Percentiles rank a stretch among this genome's conserved stretches.
These are phyloP conservation scores for Fusarium fracticaudum DNA, from an alignment of 2,329 filamentous ascomycete species.

Conservation along the genomic window DNA sequence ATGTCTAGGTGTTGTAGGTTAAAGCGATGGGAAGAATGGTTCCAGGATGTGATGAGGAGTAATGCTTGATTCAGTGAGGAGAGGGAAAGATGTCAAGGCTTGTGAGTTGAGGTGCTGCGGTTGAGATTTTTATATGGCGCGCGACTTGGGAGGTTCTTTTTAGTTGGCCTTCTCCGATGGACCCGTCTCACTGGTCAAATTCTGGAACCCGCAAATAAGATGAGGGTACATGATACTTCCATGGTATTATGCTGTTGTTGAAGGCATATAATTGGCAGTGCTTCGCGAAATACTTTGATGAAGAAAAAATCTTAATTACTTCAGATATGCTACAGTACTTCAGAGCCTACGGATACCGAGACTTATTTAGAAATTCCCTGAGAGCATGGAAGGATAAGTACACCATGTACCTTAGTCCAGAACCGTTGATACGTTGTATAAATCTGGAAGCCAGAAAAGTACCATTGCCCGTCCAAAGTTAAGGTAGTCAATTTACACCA, in stretches of 20 bases:
- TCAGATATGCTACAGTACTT: background rate
- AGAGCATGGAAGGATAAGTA: background rate
- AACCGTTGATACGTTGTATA: background rate
- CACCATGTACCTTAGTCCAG: background rate
- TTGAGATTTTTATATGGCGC: constrained; percentile 42
- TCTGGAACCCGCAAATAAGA: constrained; percentile 29
- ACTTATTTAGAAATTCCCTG: background rate
- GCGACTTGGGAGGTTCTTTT: constrained; percentile 28
- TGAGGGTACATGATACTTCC: constrained; percentile 3
- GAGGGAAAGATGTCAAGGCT: background rate
- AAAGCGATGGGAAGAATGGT: background rate
- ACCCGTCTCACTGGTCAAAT: constrained; percentile 29
- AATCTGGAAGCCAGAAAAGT: background rate
- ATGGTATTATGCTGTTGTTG: background rate
- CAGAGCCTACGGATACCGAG: background rate
- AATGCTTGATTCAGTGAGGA: background rate
- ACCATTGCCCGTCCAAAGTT: too few relatives aligned
- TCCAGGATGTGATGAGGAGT: background rate
- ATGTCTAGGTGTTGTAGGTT: background rate
- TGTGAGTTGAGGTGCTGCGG: constrained; percentile 28
- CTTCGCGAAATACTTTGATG: background rate
- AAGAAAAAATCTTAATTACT: background rate
- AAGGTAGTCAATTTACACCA: background rate
- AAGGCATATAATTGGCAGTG: background rate
- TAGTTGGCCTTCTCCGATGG: constrained; percentile 30